A percentile compares a stretch with the other conserved stretches of the same genome.
Conservation (phyloP, 2,329 filamentous ascomycete genomes). For the Lecanicillium sp. region DNA sequence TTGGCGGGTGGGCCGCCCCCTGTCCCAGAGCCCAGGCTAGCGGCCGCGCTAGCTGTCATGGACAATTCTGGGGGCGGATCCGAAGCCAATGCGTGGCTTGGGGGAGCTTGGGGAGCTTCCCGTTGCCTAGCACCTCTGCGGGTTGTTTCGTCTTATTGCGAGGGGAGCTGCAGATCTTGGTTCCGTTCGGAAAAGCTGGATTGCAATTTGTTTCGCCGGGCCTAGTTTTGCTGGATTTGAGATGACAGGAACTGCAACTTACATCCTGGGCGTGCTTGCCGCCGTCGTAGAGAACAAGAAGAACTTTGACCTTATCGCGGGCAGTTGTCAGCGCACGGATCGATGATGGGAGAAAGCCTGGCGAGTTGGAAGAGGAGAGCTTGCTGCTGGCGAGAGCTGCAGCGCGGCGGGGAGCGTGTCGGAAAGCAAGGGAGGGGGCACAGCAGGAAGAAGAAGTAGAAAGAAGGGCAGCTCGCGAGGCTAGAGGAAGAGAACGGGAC, state of each 20-base stretch:
- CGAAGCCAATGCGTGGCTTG: too few relatives aligned
- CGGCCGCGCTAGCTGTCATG: neutral
- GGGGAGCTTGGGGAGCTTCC: too few relatives aligned
- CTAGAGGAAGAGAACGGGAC: constrained; percentile 17
- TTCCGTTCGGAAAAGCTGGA: too few relatives aligned
- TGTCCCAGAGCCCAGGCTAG: neutral
- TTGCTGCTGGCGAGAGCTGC: constrained; percentile 26
- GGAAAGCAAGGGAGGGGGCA: constrained; percentile 12
- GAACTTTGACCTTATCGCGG: constrained; percentile 74
- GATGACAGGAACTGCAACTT: constrained; percentile 22
- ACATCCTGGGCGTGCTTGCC: constrained; percentile 82
- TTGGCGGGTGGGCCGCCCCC: neutral
- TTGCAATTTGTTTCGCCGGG: neutral
- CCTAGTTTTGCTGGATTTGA: neutral
- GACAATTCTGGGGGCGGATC: neutral
- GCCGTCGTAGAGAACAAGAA: constrained; percentile 90
- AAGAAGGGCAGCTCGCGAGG: constrained; percentile 17
- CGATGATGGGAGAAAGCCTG: constrained; percentile 31
- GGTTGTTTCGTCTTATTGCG: neutral
- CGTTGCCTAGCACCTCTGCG: neutral
- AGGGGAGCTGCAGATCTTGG: neutral
- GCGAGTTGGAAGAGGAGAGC: constrained; percentile 23
- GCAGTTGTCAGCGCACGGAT: constrained; percentile 48
- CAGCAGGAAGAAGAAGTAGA: constrained; percentile 15
- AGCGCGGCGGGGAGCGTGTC: constrained; percentile 11